phyloP scores from a whole-genome alignment of 2,329 filamentous ascomycete species.

The Ophiostoma himal-ulmi region DNA sequence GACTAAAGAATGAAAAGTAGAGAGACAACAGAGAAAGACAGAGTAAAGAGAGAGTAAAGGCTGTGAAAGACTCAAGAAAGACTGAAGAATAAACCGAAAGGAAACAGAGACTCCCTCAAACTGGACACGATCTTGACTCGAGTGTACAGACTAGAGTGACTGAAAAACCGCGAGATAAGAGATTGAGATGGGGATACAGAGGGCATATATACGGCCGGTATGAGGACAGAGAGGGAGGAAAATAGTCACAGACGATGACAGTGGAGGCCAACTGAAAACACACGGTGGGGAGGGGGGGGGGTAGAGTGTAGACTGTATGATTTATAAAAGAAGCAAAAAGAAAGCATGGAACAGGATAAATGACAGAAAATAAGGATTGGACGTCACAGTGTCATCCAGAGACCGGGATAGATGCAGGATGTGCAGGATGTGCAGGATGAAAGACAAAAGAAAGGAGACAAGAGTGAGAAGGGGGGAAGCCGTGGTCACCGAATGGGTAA shows the following conservation, averaged over 20 bases:
- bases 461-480: conserved; percentile 6
- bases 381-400: not conserved
- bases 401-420: not conserved
- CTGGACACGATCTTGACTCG: not conserved
- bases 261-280: not conserved
- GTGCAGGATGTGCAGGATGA: not conserved
- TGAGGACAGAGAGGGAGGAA: not conserved
- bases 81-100: too few relatives aligned
- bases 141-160: not conserved
- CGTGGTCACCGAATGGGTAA: not conserved
- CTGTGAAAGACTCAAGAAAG: not conserved
- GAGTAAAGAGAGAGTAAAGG: not conserved
- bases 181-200: not conserved
- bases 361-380: not conserved
- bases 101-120: not conserved
- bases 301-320: not conserved
- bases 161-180: conserved; percentile 2
- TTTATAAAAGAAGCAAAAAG: not conserved
- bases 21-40: not conserved
- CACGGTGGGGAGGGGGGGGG: too few relatives aligned
- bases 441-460: not conserved
- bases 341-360: not conserved
- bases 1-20: not conserved
- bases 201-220: conserved; percentile 21
- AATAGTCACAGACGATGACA: not conserved